phyloP scores from a whole-genome alignment of 306 rosid genomes.

The Fagus crenata region DNA sequence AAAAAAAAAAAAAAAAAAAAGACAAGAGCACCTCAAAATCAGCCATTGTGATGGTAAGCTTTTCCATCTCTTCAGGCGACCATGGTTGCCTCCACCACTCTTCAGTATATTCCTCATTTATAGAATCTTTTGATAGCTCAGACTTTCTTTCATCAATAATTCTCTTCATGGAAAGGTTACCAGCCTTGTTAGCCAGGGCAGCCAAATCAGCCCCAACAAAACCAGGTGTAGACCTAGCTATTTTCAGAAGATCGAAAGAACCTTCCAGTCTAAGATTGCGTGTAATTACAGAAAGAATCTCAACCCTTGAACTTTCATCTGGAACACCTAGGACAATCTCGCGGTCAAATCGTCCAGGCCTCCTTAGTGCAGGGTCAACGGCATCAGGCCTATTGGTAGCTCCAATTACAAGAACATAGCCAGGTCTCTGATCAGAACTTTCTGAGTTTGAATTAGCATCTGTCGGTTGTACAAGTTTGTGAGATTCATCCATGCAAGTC shows the following conservation, averaged over 20 bases:
- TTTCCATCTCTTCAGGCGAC: constrained; percentile 67
- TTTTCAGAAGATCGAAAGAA: constrained; percentile 64
- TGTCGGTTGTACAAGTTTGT: constrained; percentile 27
- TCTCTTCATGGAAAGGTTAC: constrained; percentile 76
- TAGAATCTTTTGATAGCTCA: constrained; percentile 38
- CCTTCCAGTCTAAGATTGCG: constrained; percentile 64
- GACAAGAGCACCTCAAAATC: constrained; percentile 73
- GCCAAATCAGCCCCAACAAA: constrained; percentile 93
- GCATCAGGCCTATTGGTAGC: constrained; percentile 99
- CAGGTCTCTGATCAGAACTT: constrained; percentile 42
- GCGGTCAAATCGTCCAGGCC: constrained; percentile 88
- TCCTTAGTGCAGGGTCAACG: constrained; percentile 67
- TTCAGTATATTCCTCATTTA: constrained; percentile 33
- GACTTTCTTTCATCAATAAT: constrained; percentile 55
- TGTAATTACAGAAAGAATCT: constrained; percentile 63
- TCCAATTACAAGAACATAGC: constrained; percentile 85
- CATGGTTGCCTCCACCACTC: constrained; percentile 72
- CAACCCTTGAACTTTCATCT: constrained; percentile 53
- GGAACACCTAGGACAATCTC: constrained; percentile 70
- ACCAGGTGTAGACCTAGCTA: constrained; percentile 83
- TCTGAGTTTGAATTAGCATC: constrained; percentile 35
- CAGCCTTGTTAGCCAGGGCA: constrained; percentile 75
- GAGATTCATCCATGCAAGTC: constrained; percentile 81
- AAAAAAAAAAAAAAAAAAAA: not conserved
- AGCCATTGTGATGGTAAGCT: constrained; percentile 69